Percentiles rank a stretch among this genome's conserved stretches.
phyloP scores from a whole-genome alignment of 2,329 filamentous ascomycete species.

The Shiraia sp. region DNA sequence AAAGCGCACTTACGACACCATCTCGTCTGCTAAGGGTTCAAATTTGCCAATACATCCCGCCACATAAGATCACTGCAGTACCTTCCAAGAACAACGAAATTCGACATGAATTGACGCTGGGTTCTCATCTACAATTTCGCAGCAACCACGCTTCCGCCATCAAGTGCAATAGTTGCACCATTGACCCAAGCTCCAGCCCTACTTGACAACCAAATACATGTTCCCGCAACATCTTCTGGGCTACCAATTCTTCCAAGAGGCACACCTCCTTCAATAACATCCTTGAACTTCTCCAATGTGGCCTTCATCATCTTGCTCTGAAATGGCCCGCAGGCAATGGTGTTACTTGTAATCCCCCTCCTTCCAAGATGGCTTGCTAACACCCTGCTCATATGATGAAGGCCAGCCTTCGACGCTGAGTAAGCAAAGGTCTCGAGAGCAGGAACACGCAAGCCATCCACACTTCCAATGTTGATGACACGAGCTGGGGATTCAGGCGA shows the following conservation, averaged over 20 bases:
- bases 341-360: constrained; percentile 66
- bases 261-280: constrained; percentile 61
- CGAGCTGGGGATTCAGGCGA: constrained; percentile 54
- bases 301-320: constrained; percentile 74
- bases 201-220: constrained; percentile 71
- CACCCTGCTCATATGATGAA: constrained; percentile 67
- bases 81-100: too few species aligned
- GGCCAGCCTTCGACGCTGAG: constrained; percentile 64
- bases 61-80: too few species aligned
- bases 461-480: constrained; percentile 67
- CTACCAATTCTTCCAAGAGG: constrained; percentile 70
- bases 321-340: constrained; percentile 72
- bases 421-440: constrained; percentile 63
- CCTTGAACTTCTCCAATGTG: constrained; percentile 63
- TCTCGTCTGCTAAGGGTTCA: too few species aligned
- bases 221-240: constrained; percentile 70
- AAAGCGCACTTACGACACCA: too few species aligned
- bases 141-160: constrained; percentile 45
- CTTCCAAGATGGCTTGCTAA: constrained; percentile 65
- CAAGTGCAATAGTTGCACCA: constrained; percentile 49
- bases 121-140: constrained; percentile 43
- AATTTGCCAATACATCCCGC: too few species aligned
- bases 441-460: constrained; percentile 66
- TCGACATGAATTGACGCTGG: too few species aligned
- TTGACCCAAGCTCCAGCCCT: constrained; percentile 60